Base-by-base conservation (phyloP, 805 yeast species). In the Sugiyamaella valdiviana region DNA sequence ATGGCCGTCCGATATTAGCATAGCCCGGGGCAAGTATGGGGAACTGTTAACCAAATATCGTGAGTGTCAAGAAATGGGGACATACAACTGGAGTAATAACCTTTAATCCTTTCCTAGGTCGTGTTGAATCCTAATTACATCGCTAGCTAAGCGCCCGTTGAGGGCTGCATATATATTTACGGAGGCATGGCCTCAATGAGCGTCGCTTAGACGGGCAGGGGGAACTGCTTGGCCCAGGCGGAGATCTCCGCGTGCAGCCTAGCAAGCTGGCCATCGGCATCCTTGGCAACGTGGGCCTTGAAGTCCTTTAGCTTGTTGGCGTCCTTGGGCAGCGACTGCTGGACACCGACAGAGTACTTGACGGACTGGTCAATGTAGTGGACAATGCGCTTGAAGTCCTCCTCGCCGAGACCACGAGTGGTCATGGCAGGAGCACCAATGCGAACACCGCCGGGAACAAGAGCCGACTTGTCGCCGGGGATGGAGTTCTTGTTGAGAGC, bases 371-470 rank as follows among this genome's bases (percentile, higher is more conserved):
- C 89, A 68, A 87, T 85, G 77, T 81, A 90, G 56, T 75, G 72
- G 46, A 82, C 95, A 61, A 91, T 85, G 63, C 77, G 79, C 60
- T 70, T 77, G 69, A 91, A 93, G 66, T 93, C 97, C 51, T 74
- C 82, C 68, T 85, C 89, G 51, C 89, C 85, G 61, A 89, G 79
- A 58, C 99, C 99, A 75, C 99, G 87, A 51, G 97, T 87, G 56
- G 96, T 80, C 98, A 91, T 91, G 50, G 97, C 97, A 57, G 99
- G 99, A 45, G 99, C 85, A 64, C 99, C 99, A 54, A 91, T 84
- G 74, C 99, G 85, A 57, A 91, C 80, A 68, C 99, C 99, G 61
- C 95, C 91, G 66, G 99, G 98, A 56, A 89, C 91, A 56, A 91
- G 77, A 46, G 98, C 98, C 40, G 95, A 85, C 71, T 85, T 87